A percentile compares a stretch with the other conserved stretches of the same genome.
These are phyloP conservation scores for Volvariella surrecta DNA, from an alignment of 1,284 basidiomycete genomes.

Conservation along the genomic window DNA sequence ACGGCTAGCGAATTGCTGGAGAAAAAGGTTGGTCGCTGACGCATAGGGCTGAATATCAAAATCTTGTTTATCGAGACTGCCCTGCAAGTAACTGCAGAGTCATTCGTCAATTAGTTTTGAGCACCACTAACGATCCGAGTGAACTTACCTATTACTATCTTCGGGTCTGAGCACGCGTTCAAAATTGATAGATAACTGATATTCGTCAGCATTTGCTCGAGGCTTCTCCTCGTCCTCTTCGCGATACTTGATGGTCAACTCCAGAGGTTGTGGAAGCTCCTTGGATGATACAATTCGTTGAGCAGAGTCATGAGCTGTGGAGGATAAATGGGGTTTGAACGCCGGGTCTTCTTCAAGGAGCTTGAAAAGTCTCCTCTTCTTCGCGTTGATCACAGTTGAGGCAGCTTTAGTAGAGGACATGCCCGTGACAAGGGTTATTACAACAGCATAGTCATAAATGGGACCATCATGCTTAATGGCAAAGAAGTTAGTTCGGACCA, in stretches of 20 bases:
- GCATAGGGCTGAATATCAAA: slow-evolving; percentile 46
- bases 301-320: slow-evolving; percentile 56
- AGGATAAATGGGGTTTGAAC: slow-evolving; percentile 30
- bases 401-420: slow-evolving; percentile 25
- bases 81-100: slow-evolving; percentile 40
- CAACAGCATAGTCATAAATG: slow-evolving; percentile 54
- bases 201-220: slow-evolving; percentile 32
- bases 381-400: slow-evolving; percentile 22
- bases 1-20: slow-evolving; percentile 48
- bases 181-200: slow-evolving; percentile 42
- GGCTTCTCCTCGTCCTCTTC: slow-evolving; percentile 46
- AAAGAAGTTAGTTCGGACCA: slow-evolving; percentile 64
- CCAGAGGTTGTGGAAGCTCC: slow-evolving; percentile 47
- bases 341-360: slow-evolving; percentile 43
- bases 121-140: too few species aligned
- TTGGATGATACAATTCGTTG: slow-evolving; percentile 48
- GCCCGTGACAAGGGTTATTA: slow-evolving; percentile 23
- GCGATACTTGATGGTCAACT: slow-evolving; percentile 37
- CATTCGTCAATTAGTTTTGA: too few species aligned
- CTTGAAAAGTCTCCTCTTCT: slow-evolving; percentile 45
- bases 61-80: slow-evolving; percentile 26
- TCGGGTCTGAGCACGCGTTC: slow-evolving; percentile 34
- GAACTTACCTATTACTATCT: slow-evolving; percentile 40
- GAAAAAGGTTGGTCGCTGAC: slow-evolving; percentile 57
- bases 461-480: slow-evolving; percentile 37